Base-by-base conservation (phyloP, 768 basidiomycete species). In the Termitomyces eurrhizus region DNA sequence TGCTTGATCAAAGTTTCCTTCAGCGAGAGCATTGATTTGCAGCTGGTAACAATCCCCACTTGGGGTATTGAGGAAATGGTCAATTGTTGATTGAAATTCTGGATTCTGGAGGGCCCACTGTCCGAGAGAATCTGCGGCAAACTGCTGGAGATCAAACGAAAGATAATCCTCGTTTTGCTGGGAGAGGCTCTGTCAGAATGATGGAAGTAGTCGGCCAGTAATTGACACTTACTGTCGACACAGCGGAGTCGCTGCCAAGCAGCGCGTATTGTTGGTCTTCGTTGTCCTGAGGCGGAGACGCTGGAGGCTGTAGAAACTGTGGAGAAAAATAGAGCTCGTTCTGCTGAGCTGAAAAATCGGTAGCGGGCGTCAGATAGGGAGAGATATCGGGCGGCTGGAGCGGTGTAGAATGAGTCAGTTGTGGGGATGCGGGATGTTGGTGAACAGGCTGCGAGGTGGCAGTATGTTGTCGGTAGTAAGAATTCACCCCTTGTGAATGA, bases 41-140 rank as follows among this genome's bases (percentile, higher is more conserved):
- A 65, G 55, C 29, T 62, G 64, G 41, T 54, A 65, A 51, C 58
- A 60, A 44, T 65, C 64, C 9, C 41, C 56, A 18, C 49, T 52
- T 7, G 61, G 50, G 59, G 54, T 62, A 24, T 52, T 60, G 37
- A 65, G 44, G 59, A 65, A 60, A 26, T 62, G 56, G 33, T 62
- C 59, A 12, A 65, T 56, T 32, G 61, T 54, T 0, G 61, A 49
- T 24, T 65, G 58, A 35, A 60, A 62, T 16, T 62, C 64, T 11
- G 64, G 55, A 39, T 65, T 59, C 36, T 57, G 24, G 12, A 56
- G 26, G 8, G 42, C 59, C 64, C 61, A 65, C 7, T 54, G 35
- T 1, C 4, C 52, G 1, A 65, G 54, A 13, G n/a, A 55, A n/a
- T 65, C 61, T 4, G 37, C 56, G 55, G 58, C 57, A 37, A 59